phyloP scores from a whole-genome alignment of 129 eudicot species.

The Flaveria brownii region DNA sequence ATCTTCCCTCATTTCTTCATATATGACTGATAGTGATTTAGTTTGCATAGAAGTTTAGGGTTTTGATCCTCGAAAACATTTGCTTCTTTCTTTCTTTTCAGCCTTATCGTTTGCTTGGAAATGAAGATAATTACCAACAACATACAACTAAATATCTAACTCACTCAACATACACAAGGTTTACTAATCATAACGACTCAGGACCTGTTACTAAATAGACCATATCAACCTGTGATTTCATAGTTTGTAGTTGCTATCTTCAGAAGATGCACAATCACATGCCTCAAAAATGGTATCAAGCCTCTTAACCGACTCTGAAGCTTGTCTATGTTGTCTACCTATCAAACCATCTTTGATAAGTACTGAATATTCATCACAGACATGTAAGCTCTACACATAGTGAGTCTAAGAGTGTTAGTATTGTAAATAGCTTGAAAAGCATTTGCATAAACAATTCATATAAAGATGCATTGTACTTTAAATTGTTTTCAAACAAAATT shows the following conservation, averaged over 20 bases:
- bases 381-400: neutral
- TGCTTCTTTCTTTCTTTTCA: neutral
- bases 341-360: neutral
- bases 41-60: neutral
- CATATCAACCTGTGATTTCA: neutral
- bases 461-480: neutral
- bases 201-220: neutral
- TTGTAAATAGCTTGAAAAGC: neutral
- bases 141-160: neutral
- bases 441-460: neutral
- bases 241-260: constrained; percentile 5
- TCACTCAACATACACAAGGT: neutral
- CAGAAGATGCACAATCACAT: neutral
- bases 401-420: neutral
- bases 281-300: neutral
- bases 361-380: neutral
- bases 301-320: neutral
- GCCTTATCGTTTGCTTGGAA: neutral
- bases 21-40: neutral
- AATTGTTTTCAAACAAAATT: neutral
- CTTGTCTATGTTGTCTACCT: neutral
- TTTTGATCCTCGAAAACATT: neutral
- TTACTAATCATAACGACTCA: neutral
- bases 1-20: no score
- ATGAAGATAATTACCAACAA: neutral